phyloP scores from a whole-genome alignment of 352 stramenopile species.

The Globisporangium alternatum region DNA sequence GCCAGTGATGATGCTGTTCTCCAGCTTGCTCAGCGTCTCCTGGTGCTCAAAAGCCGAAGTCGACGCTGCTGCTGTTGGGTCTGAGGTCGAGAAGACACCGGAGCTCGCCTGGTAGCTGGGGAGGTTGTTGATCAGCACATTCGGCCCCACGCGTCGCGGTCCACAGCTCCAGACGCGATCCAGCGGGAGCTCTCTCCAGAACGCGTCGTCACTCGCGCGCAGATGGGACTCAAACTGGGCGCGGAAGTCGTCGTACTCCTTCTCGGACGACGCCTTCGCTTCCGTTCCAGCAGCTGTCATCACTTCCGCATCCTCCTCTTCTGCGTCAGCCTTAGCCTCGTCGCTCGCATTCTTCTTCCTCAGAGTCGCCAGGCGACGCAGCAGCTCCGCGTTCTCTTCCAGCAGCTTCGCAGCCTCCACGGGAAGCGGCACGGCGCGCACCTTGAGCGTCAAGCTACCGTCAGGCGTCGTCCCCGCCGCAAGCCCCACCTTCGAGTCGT shows the following conservation, averaged over 20 bases:
- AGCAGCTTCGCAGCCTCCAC: slow-evolving; percentile 57
- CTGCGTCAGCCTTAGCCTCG: not conserved
- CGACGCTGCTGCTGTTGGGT: not conserved
- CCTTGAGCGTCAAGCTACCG: slow-evolving; percentile 63
- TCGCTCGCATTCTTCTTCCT: slow-evolving; percentile 26
- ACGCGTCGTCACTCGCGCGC: slow-evolving; percentile 38
- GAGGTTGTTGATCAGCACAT: slow-evolving; percentile 80
- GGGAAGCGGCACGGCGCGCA: slow-evolving; percentile 79
- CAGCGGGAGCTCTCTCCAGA: slow-evolving; percentile 52
- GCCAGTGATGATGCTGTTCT: slow-evolving; percentile 80
- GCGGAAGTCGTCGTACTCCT: slow-evolving; percentile 27
- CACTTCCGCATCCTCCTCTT: not conserved
- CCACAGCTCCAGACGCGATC: slow-evolving; percentile 74
- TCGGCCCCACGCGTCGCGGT: slow-evolving; percentile 66
- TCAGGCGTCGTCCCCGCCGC: slow-evolving; percentile 65
- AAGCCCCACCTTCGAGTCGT: slow-evolving; percentile 27
- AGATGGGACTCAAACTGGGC: slow-evolving; percentile 46
- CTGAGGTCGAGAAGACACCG: slow-evolving; percentile 9
- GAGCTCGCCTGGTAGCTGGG: slow-evolving; percentile 26
- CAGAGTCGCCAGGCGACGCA: slow-evolving; percentile 32
- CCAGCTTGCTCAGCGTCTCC: slow-evolving; percentile 48
- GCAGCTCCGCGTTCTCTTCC: slow-evolving; percentile 61
- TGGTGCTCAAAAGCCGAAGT: slow-evolving; percentile 14
- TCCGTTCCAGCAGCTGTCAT: not conserved
- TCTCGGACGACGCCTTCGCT: slow-evolving; percentile 7